Evolutionary conservation across 495 filamentous ascomycete genomes (phyloP), one percentile per base, ranked within the genome.

Genomic region (Bacidia gigantensis): DNA sequence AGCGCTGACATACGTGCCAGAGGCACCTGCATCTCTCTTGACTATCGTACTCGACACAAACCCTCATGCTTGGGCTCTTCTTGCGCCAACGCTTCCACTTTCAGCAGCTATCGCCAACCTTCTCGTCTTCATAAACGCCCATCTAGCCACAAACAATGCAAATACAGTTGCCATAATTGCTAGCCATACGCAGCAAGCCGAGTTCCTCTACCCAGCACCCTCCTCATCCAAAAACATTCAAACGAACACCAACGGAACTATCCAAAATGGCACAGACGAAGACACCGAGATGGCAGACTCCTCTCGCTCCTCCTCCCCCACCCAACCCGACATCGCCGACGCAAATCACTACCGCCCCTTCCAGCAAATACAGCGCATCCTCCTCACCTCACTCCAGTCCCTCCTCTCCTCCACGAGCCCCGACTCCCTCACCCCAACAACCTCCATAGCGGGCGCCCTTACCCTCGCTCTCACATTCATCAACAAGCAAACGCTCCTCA

Each of bases 11-110:
- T 12, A 55, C 17, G 20, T 63, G 11, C 39, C 42, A 84, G 83
- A 79, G 51, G 80, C 82, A 45, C 70, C 85, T 2, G 88, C 93
- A 0, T 95, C 92, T 25, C 81, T 98, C 39, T 78, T 94, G 48
- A 84, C 86, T 54, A 81, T 98, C 62, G 77, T 98, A 66, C 75
- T 98, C 70, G 92, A 98, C 70, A 95, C 92, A 40, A 97, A 97
- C 63, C 93, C 92, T 1, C 85, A 84, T 58, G 88, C 92, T 63
- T 98, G 92, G 92, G 80, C 85, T 2, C 73, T 84, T 45, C 77
- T 97, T 52, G 67, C 78, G 56, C 66, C 80, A 54, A 79, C 76
- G 3, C 83, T 98, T n/a, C 78, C 92, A 26, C 76, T 97, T 55
- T 80, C 84, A 49, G 83, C 83, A 59, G 87, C 85, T 50, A 72